Conservation (phyloP, 202 grass and related monocot genomes). For the Elaeis oleifera region DNA sequence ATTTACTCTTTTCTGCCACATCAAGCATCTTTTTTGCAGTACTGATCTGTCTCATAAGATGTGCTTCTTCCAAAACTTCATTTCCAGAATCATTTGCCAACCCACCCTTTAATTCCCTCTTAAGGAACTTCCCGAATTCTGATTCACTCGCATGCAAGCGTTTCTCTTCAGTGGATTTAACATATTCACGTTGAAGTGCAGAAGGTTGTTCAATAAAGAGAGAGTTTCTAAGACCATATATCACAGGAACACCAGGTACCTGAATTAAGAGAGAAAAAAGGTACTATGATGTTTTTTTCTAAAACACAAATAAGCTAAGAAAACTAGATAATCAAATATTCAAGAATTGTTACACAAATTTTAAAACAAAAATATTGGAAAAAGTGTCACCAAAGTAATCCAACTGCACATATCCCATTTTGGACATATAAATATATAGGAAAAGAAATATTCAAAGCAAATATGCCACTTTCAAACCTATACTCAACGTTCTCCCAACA, state of each 20-base stretch:
- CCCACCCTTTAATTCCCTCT: slow-evolving; percentile 35
- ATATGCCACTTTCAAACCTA: no score
- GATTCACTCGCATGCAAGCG: slow-evolving; percentile 63
- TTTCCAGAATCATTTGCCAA: slow-evolving; percentile 14
- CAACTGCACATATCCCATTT: no score
- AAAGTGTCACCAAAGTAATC: no score
- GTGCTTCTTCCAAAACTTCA: slow-evolving; percentile 26
- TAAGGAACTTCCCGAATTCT: slow-evolving; percentile 50
- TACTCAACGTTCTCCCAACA: no score
- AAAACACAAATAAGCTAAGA: no score
- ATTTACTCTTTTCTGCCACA: slow-evolving; percentile 54
- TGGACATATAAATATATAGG: no score
- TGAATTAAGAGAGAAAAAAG: slow-evolving; percentile 27
- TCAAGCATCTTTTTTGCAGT: slow-evolving; percentile 37
- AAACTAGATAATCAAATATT: no score
- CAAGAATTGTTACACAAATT: no score
- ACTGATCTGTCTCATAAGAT: slow-evolving; percentile 20
- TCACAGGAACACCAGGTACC: slow-evolving; percentile 79
- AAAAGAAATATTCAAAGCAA: no score
- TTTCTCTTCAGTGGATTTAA: slow-evolving; percentile 58
- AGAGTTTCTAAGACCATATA: slow-evolving; percentile 74
- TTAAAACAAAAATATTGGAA: no score
- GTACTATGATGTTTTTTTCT: neutral
- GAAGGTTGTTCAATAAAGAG: slow-evolving; percentile 75
- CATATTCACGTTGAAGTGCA: slow-evolving; percentile 59